A percentile compares a stretch with the other conserved stretches of the same genome.
Conservation (phyloP, 192 early-diverging fungal genomes). For the Funneliformis geosporum region DNA sequence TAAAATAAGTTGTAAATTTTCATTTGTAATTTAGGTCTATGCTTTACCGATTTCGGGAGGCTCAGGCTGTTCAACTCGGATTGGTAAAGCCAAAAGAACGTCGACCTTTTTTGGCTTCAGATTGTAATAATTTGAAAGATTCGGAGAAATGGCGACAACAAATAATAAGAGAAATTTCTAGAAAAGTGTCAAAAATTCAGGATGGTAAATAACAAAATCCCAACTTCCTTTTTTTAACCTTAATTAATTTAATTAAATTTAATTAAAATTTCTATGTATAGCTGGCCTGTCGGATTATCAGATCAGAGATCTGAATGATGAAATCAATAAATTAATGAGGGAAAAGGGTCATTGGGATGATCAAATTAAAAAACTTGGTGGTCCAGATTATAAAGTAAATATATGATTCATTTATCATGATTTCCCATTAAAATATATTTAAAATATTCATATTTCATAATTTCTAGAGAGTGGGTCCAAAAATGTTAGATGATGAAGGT, state of each 20-base stretch:
- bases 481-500: constrained; percentile 84
- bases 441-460: neutral
- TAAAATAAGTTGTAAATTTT: neutral
- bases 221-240: neutral
- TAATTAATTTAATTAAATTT: constrained; percentile 26
- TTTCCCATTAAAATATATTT: neutral
- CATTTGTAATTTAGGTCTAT: constrained; percentile 60
- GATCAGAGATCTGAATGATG: constrained; percentile 93
- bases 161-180: constrained; percentile 85
- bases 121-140: constrained; percentile 70
- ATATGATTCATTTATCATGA: neutral
- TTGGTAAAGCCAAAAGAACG: constrained; percentile 62
- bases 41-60: constrained; percentile 96
- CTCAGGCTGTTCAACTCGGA: constrained; percentile 82
- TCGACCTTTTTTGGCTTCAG: constrained; percentile 75
- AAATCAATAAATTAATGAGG: constrained; percentile 91
- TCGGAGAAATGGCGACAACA: constrained; percentile 92
- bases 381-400: constrained; percentile 83
- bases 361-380: constrained; percentile 88
- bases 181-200: constrained; percentile 87
- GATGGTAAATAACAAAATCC: constrained; percentile 60
- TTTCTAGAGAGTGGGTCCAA: constrained; percentile 66
- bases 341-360: constrained; percentile 93
- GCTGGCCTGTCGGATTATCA: constrained; percentile 86
- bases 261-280: constrained; percentile 39